Evolutionary conservation across 2,329 filamentous ascomycete genomes (phyloP), one percentile per base, ranked within the genome.

Genomic region (Venturiaceae sp.): DNA sequence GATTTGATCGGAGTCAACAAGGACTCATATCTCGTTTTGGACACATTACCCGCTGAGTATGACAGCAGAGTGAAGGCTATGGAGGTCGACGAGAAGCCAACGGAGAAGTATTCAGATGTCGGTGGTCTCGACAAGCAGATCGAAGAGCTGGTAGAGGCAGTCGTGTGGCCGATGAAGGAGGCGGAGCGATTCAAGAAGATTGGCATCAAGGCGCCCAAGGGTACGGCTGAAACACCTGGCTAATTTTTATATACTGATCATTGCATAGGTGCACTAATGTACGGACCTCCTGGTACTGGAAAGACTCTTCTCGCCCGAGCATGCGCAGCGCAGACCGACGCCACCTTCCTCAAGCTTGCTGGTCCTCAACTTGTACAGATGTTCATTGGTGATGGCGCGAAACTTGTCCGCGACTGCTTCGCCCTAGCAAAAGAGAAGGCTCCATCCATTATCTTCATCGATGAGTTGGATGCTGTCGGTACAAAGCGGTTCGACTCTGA

Each of bases 161-260:
- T 99, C 54, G 94, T 99, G 32, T 97, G 92, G 92, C 94, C 94
- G 1, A 99, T 99, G 94, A 97, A 97, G 82, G 92, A 99, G 77
- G 92, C 94, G 1, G 95, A 99, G 67, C 84, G 92, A 21, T 99
- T 99, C 80, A 97, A 96, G 83, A 97, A 96, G 82, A 96, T 99
- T 68, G 94, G 94, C 66, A 99, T 99, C 80, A 99, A 99, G 79
- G 92, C 94, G 41, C 94, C 94, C 14, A 99, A 99, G 78, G 94
- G 94, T 96, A 83, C 62, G 76, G 5, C 34, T 7, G 32, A 34
- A 5, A 14, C 3, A 19, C 28, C 23, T n/a, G 11, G 36, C 6
- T 3, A 36, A 41, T 46, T 3, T 3, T n/a, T 16, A 13, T 16
- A 37, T 19, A 39, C 16, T 60, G 54, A 41, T 55, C 1, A 28